Conservation (phyloP, 257 asterid genomes). For the Petunia axillaris region DNA sequence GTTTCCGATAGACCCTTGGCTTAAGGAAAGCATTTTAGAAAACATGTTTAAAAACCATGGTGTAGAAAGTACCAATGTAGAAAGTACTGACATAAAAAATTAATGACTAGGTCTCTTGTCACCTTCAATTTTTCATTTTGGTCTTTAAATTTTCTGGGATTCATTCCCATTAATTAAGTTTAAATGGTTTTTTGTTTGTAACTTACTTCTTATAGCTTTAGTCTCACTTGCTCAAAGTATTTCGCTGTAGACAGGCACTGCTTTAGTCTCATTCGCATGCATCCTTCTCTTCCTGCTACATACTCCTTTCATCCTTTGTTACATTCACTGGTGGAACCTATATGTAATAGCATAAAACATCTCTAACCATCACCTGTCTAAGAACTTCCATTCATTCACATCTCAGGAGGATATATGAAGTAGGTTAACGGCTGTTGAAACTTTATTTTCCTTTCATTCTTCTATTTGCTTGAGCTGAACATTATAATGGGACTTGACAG, state of each 20-base stretch:
- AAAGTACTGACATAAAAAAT: no score
- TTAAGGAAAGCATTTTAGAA: no score
- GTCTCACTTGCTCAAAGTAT: neutral
- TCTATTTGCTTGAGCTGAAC: neutral
- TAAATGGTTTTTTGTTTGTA: neutral
- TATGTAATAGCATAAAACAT: neutral
- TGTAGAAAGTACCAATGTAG: no score
- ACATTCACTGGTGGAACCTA: neutral
- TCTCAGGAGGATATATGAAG: neutral
- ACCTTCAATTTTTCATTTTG: neutral
- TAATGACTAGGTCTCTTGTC: neutral
- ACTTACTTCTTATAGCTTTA: neutral
- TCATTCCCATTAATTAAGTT: neutral
- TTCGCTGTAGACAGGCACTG: neutral
- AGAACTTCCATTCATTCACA: neutral
- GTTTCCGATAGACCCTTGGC: no score
- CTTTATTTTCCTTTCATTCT: conserved; percentile 21
- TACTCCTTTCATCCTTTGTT: neutral
- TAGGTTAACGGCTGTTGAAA: neutral
- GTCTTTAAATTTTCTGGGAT: neutral
- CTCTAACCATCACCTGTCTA: neutral
- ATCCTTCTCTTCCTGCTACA: neutral
- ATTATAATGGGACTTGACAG: neutral
- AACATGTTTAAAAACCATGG: no score
- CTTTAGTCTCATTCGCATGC: neutral